A percentile compares a stretch with the other conserved stretches of the same genome.
These are phyloP conservation scores for Podospora didyma DNA, from an alignment of 495 filamentous ascomycete genomes.

Conservation along the genomic window DNA sequence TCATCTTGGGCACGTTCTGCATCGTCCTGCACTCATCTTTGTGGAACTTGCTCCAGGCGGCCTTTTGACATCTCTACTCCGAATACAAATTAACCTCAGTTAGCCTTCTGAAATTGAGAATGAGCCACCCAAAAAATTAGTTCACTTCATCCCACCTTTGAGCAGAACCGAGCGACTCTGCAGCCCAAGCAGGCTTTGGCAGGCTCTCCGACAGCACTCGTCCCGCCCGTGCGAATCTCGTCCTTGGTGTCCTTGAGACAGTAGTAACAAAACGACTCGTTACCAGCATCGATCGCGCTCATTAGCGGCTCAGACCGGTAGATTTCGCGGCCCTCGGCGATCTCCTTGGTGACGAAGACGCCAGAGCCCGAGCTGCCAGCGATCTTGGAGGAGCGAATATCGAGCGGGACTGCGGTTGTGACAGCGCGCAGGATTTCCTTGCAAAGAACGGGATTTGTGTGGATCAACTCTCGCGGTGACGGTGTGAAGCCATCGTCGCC, in stretches of 20 bases:
- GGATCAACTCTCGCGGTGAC: constrained; percentile 8
- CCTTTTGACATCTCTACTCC: constrained; percentile 20
- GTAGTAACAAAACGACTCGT: constrained; percentile 13
- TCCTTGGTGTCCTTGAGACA: constrained; percentile 13
- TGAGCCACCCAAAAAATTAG: neutral
- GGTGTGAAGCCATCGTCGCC: constrained; percentile 5
- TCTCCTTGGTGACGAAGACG: constrained; percentile 8
- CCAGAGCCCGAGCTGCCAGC: constrained; percentile 14
- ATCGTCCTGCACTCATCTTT: constrained; percentile 24
- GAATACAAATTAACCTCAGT: neutral
- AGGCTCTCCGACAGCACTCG: neutral
- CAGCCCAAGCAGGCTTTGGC: constrained; percentile 60
- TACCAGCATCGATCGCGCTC: neutral
- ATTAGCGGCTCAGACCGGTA: constrained; percentile 17
- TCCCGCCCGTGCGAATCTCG: neutral
- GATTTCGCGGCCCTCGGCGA: constrained; percentile 18
- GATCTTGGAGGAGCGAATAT: constrained; percentile 13
- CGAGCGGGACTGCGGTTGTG: constrained; percentile 5
- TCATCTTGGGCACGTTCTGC: constrained; percentile 8
- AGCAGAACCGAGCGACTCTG: constrained; percentile 60
- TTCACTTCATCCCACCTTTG: constrained; percentile 44
- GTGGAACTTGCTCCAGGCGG: constrained; percentile 19
- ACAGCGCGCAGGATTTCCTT: constrained; percentile 9
- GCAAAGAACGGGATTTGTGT: constrained; percentile 13
- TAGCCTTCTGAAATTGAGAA: neutral